Evolutionary conservation across 1,139 yeast genomes (phyloP), one percentile per base, ranked within the genome.

Genomic region (Barnettozyma hawaiiensis): DNA sequence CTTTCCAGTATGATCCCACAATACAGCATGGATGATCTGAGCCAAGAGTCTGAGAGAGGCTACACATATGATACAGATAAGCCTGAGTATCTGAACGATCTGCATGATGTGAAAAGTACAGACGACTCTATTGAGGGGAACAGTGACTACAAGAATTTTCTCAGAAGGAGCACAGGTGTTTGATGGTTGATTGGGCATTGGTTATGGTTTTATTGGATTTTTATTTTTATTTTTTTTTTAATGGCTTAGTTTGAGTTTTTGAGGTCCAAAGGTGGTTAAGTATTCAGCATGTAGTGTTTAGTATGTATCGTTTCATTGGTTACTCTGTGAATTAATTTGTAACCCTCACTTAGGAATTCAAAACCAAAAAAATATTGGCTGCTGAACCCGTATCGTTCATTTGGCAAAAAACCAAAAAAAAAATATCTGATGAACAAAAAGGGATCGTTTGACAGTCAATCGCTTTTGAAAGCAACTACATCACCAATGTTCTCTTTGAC

Each of bases 1-100:
- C 44, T 53, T 32, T 45, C 53, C 29, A 54, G 58, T 28, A 52
- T 54, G 57, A 53, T 54, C 5, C 58, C 58, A 6, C 55, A 52
- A 34, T 53, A 52, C 37, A 47, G 53, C 23, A 45, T 37, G 19
- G 49, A 41, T 9, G 37, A 24, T 16, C 23, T n/a, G 19, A 29
- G 16, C 18, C 23, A 20, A 10, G 42, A 28, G 12, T 14, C 37
- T 2, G 39, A 6, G 8, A 32, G 26, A 14, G 24, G 24, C 3
- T 32, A 20, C 8, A 14, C 18, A 3, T 21, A 42, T 14, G 35
- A 18, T 12, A 6, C 24, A 14, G 31, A 31, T 2, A 33, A 16
- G 22, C 19, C 23, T 2, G 38, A 37, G 6, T 22, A 22, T 20
- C 21, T 18, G 3, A 18, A 7, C 28, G 39, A 36, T 24, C 12